Evolutionary conservation across 176 grass and related monocot genomes (phyloP), one percentile per base, ranked within the genome.

Genomic region (Triticum turgidum): DNA sequence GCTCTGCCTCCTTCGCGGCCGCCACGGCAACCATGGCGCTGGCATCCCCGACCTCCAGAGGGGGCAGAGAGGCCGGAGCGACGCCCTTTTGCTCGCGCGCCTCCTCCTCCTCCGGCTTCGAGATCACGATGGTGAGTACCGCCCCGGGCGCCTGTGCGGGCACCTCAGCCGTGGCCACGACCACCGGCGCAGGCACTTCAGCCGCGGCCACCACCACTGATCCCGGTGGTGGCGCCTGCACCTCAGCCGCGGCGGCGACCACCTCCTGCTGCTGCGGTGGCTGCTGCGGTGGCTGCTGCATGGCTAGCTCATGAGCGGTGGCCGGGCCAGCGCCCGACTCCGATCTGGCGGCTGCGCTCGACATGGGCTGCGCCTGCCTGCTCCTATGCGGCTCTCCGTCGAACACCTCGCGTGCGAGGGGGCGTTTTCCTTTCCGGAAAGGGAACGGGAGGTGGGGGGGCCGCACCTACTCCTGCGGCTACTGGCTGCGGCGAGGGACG

Each of bases 121-220:
- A 91, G 80, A 99, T 89, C 82, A 99, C 90, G 82, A 99, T 82
- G 76, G 88, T 93, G 11, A 99, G 65, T 9, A 64, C 80, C 25
- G 86, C 30, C 61, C 61, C 61, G 21, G 61, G 61, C 9, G n/a
- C 9, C 3, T 59, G 54, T 17, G 54, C 54, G 6, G 45, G 69
- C 24, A 67, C 81, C 79, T 73, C 86, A 14, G 41, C 79, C 47
- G 22, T 38, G 72, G 71, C 83, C 30, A 79, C 73, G 86, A 9
- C 13, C 59, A 9, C 24, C 29, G 68, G 29, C 62, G 35, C 64
- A 18, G 35, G 69, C 30, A 67, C 81, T 75, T 73, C 86, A 14
- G 34, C 79, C 47, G 22, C 47, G 72, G 71, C 83, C 32, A 76
- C 73, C 83, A 17, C 7, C 24, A 75, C 44, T 8, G 72, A 27